Evolutionary conservation across 2,329 filamentous ascomycete genomes (phyloP).

Genomic region (Botrytis paeoniae): DNA sequence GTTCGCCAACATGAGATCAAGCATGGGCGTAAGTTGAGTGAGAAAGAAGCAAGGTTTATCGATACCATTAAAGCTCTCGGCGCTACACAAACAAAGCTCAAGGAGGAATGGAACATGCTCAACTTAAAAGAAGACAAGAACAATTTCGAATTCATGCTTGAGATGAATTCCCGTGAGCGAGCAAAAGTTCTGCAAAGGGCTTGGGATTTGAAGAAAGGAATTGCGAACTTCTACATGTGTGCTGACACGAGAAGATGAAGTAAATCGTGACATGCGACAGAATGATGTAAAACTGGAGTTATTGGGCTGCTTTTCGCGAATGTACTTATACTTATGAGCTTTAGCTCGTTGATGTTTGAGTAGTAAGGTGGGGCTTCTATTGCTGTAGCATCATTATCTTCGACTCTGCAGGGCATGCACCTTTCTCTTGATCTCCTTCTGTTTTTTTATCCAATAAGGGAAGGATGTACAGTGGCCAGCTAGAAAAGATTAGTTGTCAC

Average conservation of each 20-base stretch:
- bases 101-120: background rate
- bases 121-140: background rate
- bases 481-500: background rate
- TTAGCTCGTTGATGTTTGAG: background rate
- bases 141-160: background rate
- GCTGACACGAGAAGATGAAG: background rate
- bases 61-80: background rate
- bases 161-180: background rate
- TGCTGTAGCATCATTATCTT: background rate
- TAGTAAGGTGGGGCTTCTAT: background rate
- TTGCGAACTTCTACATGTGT: background rate
- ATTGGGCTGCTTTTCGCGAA: background rate
- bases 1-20: background rate
- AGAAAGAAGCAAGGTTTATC: background rate
- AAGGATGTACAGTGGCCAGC: background rate
- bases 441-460: background rate
- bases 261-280: background rate
- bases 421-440: background rate
- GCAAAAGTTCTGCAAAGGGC: background rate
- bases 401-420: background rate
- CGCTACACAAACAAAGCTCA: background rate
- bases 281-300: background rate
- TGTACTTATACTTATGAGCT: background rate
- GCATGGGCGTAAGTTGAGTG: background rate
- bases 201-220: background rate